Evolutionary conservation across 768 basidiomycete species (phyloP).

Genomic region (Lactarius trivialis): DNA sequence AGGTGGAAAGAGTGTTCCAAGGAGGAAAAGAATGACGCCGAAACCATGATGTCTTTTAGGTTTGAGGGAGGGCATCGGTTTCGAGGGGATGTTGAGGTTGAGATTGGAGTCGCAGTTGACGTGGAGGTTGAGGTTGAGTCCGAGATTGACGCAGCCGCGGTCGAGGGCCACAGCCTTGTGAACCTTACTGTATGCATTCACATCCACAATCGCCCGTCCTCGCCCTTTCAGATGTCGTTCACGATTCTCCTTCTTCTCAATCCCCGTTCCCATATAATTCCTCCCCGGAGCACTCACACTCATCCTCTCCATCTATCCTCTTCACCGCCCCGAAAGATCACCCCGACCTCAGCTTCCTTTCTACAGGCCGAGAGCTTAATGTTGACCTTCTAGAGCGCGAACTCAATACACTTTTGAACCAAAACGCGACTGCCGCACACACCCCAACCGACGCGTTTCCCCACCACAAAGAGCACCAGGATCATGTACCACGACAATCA

Average conservation of each 20-base stretch:
- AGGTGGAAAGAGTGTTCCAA: slow-evolving; percentile 88
- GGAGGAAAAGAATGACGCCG: slow-evolving; percentile 70
- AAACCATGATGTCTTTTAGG: slow-evolving; percentile 79
- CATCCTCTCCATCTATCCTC: slow-evolving; percentile 21
- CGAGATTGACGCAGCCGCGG: neutral
- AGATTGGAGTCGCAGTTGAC: neutral
- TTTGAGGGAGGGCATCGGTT: slow-evolving; percentile 31
- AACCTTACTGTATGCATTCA: neutral
- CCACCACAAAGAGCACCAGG: slow-evolving; percentile 3
- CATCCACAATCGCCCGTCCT: slow-evolving; percentile 48
- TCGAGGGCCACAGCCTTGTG: neutral
- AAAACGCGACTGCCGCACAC: slow-evolving; percentile 66
- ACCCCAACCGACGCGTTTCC: slow-evolving; percentile 39
- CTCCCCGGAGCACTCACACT: slow-evolving; percentile 26
- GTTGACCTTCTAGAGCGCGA: slow-evolving; percentile 55
- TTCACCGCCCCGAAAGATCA: slow-evolving; percentile 23
- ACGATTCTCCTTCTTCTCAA: slow-evolving; percentile 60
- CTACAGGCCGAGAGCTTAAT: slow-evolving; percentile 35
- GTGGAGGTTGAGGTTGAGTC: neutral
- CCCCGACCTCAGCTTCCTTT: slow-evolving; percentile 31
- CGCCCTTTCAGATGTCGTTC: slow-evolving; percentile 77
- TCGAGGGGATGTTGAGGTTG: neutral
- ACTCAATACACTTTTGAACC: slow-evolving; percentile 66
- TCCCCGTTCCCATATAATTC: slow-evolving; percentile 34
- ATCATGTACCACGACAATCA: slow-evolving; percentile 20